Percentiles rank a stretch among this genome's conserved stretches.
Evolutionary conservation across 108 stramenopile species (phyloP).

Genomic region (Skeletonema menzelii): DNA sequence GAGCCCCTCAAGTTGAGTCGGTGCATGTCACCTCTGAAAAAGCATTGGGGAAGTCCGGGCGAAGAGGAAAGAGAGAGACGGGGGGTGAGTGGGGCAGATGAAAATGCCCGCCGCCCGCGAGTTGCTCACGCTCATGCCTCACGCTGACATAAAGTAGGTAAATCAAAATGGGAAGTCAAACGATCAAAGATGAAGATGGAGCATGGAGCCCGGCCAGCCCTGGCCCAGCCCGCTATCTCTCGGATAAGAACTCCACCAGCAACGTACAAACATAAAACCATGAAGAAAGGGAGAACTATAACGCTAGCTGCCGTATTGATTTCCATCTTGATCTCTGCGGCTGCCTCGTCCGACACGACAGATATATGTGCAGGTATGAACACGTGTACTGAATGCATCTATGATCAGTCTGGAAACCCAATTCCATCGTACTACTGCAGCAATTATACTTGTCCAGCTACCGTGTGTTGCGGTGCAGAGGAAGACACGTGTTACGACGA

Average conservation of each 20-base stretch:
- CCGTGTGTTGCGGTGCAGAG: constrained; percentile 8
- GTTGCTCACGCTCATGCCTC: no score
- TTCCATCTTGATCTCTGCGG: neutral
- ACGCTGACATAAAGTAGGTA: no score
- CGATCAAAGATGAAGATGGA: no score
- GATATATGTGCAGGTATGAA: neutral
- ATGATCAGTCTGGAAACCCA: neutral
- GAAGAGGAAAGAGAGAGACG: neutral
- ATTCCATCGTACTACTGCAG: neutral
- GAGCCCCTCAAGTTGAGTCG: neutral
- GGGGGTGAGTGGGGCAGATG: no score
- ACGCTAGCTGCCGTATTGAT: neutral
- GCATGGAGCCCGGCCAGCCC: no score
- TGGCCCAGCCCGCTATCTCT: no score
- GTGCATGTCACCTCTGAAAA: neutral
- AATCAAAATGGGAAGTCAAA: no score
- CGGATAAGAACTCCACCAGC: no score
- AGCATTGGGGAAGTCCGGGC: neutral
- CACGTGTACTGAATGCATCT: neutral
- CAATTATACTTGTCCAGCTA: neutral
- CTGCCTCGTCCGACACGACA: neutral
- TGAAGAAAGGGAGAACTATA: neutral
- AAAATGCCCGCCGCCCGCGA: no score
- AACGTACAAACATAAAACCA: neutral
- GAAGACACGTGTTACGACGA: constrained; percentile 24